A percentile compares a stretch with the other conserved stretches of the same genome.
phyloP scores from a whole-genome alignment of 148 eudicot genomes.

The Vaccinium darrowii region DNA sequence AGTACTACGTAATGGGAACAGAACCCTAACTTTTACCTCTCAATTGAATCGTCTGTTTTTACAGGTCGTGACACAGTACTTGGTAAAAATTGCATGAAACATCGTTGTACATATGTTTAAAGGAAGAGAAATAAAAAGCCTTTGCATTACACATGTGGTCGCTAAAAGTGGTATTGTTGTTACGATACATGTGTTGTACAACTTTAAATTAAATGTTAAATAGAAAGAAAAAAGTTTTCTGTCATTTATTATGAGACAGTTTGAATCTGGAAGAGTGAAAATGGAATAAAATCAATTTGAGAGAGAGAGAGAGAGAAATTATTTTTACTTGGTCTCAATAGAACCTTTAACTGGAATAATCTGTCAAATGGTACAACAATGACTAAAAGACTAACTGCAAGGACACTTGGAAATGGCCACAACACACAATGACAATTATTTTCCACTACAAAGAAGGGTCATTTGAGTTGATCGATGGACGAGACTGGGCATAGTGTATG shows the following conservation, averaged over 20 bases:
- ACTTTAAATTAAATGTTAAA: too few species aligned
- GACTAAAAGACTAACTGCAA: not conserved
- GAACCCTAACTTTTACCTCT: too few species aligned
- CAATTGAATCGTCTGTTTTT: too few species aligned
- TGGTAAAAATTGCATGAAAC: too few species aligned
- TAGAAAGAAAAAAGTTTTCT: not conserved
- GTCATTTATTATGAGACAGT: not conserved
- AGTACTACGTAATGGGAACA: too few species aligned
- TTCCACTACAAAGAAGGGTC: not conserved
- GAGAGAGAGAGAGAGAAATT: not conserved
- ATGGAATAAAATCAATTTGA: not conserved
- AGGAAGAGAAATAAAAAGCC: too few species aligned
- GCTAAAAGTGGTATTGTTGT: too few species aligned
- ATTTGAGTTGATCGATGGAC: not conserved
- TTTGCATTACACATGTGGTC: too few species aligned
- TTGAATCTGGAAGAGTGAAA: not conserved
- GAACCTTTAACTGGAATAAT: not conserved
- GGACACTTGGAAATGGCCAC: not conserved
- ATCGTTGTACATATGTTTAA: too few species aligned
- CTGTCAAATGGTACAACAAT: not conserved
- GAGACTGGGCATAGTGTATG: not conserved
- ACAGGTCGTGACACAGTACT: too few species aligned
- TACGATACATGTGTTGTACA: too few species aligned
- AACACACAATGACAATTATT: not conserved
- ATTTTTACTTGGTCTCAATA: not conserved